Base-by-base conservation (phyloP, 345 rosid genomes). In the Eutrema yunnanense region DNA sequence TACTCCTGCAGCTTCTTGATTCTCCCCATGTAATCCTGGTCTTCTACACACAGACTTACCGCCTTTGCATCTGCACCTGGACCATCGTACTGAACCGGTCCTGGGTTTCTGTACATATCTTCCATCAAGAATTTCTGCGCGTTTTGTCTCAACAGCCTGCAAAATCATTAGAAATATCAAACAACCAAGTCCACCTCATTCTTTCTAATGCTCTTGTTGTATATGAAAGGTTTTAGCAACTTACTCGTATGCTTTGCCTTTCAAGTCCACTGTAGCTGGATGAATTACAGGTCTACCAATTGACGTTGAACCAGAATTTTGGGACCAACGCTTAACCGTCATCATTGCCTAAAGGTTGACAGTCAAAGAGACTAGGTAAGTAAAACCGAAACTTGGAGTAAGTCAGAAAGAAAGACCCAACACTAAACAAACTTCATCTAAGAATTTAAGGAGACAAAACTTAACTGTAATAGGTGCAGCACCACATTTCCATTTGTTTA, bases 1-100 rank as follows among this genome's bases (percentile, higher is more conserved):
- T 92, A 87, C 82, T 82, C 93, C 74, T 92, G 96, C 62, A 95
- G 84, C 79, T 87, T 77, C 87, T 92, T 92, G 73, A 92, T 92
- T 71, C 96, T 85, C 33, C 99, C 99, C 96, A 92, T 92, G 87
- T 95, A 95, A 81, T 95, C 99, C 73, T 87, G 94, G 75, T 95
- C 99, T 83, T 95, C 99, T 58, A 95, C 96, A 56, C 89, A 90
- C 29, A 92, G 85, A 56, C 79, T 82, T 56, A 90, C 73, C 6
- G 96, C 86, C 84, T 85, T 95, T 42, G 94, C 82, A 80, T 95
- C 99, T 38, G 91, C 86, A 51, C 99, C 99, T 44, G 96, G 97
- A 57, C 97, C 99, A 62, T 92, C 96, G 43, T 82, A 95, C 73
- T 95, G 99, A 70, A 95, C 82, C 0, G 96, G 97, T 61, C 96